Base-by-base conservation (phyloP, 2,329 filamentous ascomycete genomes). In the Phaeosphaeria sp. region DNA sequence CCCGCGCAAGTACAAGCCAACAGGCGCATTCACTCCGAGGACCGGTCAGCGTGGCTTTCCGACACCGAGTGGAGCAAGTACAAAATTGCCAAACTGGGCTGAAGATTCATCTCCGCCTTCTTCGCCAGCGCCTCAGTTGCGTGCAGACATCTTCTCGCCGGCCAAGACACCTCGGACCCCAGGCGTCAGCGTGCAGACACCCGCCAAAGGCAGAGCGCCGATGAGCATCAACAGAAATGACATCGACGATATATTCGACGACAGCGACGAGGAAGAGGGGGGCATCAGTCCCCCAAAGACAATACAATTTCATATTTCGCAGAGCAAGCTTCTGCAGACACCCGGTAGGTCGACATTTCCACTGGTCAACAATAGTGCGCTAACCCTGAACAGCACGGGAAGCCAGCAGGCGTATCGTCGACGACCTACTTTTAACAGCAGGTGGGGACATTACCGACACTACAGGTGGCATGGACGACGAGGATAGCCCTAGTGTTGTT, bases 201-300 rank as follows among this genome's bases (percentile, higher is more conserved):
- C 93, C 0, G 84, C 81, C 44, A 77, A 74, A 52, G 70, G 73
- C 47, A 76, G 66, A 44, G 58, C 65, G 11, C 55, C 63, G 0
- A 69, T 87, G 62, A 72, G 89, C 71, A 86, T 88, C 55, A 83
- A 82, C 6, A 64, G 63, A 30, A 71, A 67, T 5, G 68, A 66
- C 3, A 22, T 36, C 30, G 30, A 36, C 30, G 30, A 58, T 11
- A 64, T 79, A 18, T 95, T 92, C 89, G 89, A 93, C 52, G 89
- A 93, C 53, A 90, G 88, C 68, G 89, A 93, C 60, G 88, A 81
- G 17, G 79, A 72, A 22, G 72, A 68, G 1, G 58, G 83, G 44
- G 83, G 83, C 22, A 89, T 93, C 78, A 97, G 92, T 71, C 95
- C 95, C 25, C 95, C 95, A 0, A 98, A 98, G 82, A 95, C 92